Evolutionary conservation across 2,329 filamentous ascomycete species (phyloP), one percentile per base, ranked within the genome.

Genomic region (Aspergillus tamarii): DNA sequence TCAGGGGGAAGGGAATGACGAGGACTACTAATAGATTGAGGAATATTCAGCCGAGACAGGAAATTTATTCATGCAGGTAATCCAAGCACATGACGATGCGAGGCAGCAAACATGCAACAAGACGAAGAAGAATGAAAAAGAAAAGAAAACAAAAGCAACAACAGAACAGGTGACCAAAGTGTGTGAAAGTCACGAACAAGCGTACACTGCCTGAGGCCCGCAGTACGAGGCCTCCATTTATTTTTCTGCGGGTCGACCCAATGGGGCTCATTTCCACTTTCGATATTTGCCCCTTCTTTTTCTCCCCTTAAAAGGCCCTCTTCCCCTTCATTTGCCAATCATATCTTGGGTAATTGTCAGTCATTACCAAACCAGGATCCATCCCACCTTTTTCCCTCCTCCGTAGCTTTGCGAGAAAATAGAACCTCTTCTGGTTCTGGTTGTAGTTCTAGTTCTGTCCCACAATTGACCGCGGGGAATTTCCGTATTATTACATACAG

Each of bases 1-100:
- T 54, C 59, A 63, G 65, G 64, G 66, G 55, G 56, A 28, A 14
- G 36, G 14, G 46, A 14, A 28, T 9, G 14, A 19, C 14, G 14
- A 53, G 19, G 28, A n/a, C 28, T 19, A 52, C n/a, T 26, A 5
- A 26, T 26, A 4, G 4, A 58, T 53, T 34, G 16, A 23, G 19
- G 39, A 9, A 36, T 41, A 26, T 46, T 19, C 39, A 56, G 23
- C 45, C n/a, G 14, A 32, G n/a, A n/a, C 19, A 53, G 30, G 19
- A 12, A 2, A 10, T 1, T 36, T 53, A 34, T 53, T 19, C 28
- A 32, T 53, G 50, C 30, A 53, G 28, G 23, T 5, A 10, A 28
- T 43, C 48, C 19, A 41, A 45, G 26, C 21, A 26, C 48, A 60
- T 54, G 28, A 36, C 48, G 50, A 43, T 30, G 10, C 34, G 30